These are phyloP conservation scores for Neocucurbitaria cava DNA, from an alignment of 2,329 filamentous ascomycete species.

Conservation along the genomic window DNA sequence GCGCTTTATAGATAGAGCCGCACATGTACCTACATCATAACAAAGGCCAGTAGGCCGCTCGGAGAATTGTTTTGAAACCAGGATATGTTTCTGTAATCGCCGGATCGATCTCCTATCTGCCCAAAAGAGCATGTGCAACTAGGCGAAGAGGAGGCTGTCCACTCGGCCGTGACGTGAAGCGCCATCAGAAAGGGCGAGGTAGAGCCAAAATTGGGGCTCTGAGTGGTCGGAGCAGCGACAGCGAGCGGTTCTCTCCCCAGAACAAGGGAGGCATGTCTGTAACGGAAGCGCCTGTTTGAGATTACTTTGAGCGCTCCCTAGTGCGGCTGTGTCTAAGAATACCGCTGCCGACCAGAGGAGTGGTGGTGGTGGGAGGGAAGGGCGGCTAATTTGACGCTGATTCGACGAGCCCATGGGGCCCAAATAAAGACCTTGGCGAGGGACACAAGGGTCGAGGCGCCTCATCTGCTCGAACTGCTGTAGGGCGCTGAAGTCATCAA, in stretches of 20 bases:
- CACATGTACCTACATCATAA: conserved; percentile 32
- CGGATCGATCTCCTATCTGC: conserved; percentile 37
- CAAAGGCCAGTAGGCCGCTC: conserved; percentile 38
- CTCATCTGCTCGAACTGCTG: conserved; percentile 14
- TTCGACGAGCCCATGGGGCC: conserved; percentile 31
- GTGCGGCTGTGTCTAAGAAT: conserved; percentile 49
- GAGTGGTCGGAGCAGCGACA: conserved; percentile 36
- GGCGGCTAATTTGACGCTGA: conserved; percentile 39
- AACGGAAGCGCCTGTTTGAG: conserved; percentile 49
- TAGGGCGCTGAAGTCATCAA: conserved; percentile 34
- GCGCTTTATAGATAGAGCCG: conserved; percentile 44
- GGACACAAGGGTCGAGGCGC: conserved; percentile 22
- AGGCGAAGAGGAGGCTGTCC: conserved; percentile 35
- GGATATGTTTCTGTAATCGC: conserved; percentile 50
- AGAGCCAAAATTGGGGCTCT: conserved; percentile 35
- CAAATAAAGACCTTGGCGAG: conserved; percentile 37
- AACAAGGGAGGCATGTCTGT: conserved; percentile 31
- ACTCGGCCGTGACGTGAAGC: conserved; percentile 38
- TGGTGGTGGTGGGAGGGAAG: conserved; percentile 32
- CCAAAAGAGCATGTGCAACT: conserved; percentile 41
- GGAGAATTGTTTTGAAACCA: conserved; percentile 50
- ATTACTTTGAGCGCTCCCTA: conserved; percentile 26
- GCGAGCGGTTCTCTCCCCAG: conserved; percentile 32
- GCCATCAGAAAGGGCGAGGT: conserved; percentile 39
- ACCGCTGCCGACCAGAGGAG: conserved; percentile 29